Base-by-base conservation (phyloP, 768 basidiomycete species). In the Termitomyces titanicus region DNA sequence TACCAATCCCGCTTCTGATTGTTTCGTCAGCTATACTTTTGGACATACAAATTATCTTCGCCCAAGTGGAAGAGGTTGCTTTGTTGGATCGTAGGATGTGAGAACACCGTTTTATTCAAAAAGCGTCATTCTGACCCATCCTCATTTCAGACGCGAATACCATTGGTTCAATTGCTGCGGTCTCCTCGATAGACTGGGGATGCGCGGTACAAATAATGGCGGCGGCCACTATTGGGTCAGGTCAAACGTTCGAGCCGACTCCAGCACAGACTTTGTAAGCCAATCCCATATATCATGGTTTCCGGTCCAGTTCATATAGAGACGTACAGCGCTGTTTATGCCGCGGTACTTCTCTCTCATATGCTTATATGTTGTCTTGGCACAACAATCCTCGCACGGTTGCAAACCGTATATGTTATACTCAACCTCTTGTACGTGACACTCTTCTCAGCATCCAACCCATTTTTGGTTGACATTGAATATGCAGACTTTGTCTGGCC, bases 71-170 rank as follows among this genome's bases (percentile, higher is more conserved):
- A 83, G 22, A 81, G 81, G 57, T 68, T 88, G 5, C 77, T 87
- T 20, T 78, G 81, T 7, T 88, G 86, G 86, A 74, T 87, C 42
- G 86, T 88, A 2, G 86, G 86, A 35, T 86, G 85, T 86, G 12
- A 18, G 37, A 51, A 12, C 5, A 22, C 60, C 11, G 81, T 72
- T 20, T 1, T 11, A 13, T 18, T 13, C 13, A 5, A 25, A 9
- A 27, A 18, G 5, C 3, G 27, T 29, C 34, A 49, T 11, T 46
- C 20, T 13, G 10, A 45, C n/a, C n/a, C 3, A 24, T 20, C n/a
- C 15, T 40, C 49, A 34, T 18, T 5, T 27, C 79, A 38, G 84
- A 84, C 55, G 84, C 83, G 29, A 10, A 75, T 77, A 57, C 64
- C 12, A 57, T 61, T 17, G 84, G 83, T 1, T 76, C 74, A 0